Base-by-base conservation (phyloP, 805 yeast species). In the Candida boidinii region DNA sequence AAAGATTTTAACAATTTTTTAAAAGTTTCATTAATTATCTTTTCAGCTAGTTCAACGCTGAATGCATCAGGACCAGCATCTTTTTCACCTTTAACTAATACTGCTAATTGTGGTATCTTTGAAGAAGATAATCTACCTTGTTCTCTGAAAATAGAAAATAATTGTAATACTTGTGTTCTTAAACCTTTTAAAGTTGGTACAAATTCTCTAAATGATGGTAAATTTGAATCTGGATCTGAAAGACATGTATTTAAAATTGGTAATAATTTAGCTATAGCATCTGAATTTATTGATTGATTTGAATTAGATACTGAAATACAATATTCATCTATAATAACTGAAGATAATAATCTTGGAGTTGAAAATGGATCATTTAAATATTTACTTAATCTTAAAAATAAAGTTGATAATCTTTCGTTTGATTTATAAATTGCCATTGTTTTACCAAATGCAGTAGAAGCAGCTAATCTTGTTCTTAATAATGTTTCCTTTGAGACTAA, bases 11-110 rank as follows among this genome's bases (percentile, higher is more conserved):
- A 60, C 41, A 86, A 59, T 48, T 79, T 79, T n/a, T 70, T 72
- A 49, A 73, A 85, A 6, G 76, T 72, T 25, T 76, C 83, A 26
- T 62, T 62, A 21, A 79, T 46, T 1, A 87, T 69, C 40, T 73
- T 71, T 36, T 81, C 81, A 1, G 96, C 96, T 39, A 73, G 71
- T 27, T 71, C 81, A 26, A 92, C 53, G 12, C 86, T 73, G 58
- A 92, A 92, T 0, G 96, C 97, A 46, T 80, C 87, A 1, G 94
- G 86, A 2, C 96, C 96, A 2, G 96, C 95, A 38, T 84, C 94
- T 1, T 76, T 66, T 51, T 92, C 97, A 23, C 98, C 98, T 54
- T 87, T 90, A 4, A 90, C 96, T 8, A 88, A 76, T 5, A 87
- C 78, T 0, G 98, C 92, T 14, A 92, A 55, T 34, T 77, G 82